Evolutionary conservation across 148 eudicot species (phyloP), one percentile per base, ranked within the genome.

Genomic region (Diospyros lotus): DNA sequence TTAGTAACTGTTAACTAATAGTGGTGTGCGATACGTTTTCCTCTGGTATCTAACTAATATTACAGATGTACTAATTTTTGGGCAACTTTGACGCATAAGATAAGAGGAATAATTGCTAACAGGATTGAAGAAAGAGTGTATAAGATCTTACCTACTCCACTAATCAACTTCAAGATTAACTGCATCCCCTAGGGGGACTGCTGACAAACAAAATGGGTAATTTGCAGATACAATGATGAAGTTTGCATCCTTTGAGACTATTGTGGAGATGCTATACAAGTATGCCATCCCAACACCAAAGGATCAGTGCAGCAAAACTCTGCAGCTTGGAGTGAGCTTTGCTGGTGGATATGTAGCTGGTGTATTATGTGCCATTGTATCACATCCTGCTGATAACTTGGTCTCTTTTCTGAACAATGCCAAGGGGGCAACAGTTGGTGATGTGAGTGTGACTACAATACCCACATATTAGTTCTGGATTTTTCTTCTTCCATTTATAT

Each of bases 221-320:
- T 73, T 69, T 50, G 48, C 77, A 82, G 85, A 82, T 79, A 82
- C 85, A 55, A 82, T 82, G 85, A 82, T 82, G 85, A 82, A 82
- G 43, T 82, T 82, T 72, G 70, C 85, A 15, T 71, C 79, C 72
- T 82, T 82, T 75, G 85, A 82, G 77, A 79, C 73, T 7, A 79
- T 78, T 10, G 85, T 82, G 68, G 85, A 82, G 82, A n/a, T 75
- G 2, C 2, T 78, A 7, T 82, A 82, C 81, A 78, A 82, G 82
- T 46, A 82, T 72, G 79, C 69, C 10, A 72, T 82, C 71, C 80
- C 85, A 17, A 75, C 76, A 41, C 85, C 85, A 9, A 82, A 82
- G 73, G 85, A 82, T 28, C 71, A 79, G 50, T 82, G 85, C 72
- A 82, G 82, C 82, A 82, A 72, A 13, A 41, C 60, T 50, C 71